A percentile compares a stretch with the other conserved stretches of the same genome.
phyloP scores from a whole-genome alignment of 73 alveolate species.

The Blepharisma japonicum region DNA sequence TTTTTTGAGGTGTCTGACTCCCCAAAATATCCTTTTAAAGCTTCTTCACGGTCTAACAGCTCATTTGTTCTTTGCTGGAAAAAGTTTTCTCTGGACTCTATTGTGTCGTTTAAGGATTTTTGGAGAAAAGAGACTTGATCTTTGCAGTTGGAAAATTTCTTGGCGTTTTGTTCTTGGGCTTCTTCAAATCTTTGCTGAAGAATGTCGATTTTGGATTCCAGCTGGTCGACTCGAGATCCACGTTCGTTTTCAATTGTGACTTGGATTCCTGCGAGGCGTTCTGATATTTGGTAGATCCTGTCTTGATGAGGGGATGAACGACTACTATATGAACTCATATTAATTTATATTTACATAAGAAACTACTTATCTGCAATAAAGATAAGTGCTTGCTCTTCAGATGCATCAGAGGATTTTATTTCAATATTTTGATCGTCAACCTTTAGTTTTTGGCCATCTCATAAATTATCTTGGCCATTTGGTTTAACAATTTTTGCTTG shows the following conservation, averaged over 20 bases:
- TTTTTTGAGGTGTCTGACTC: conserved; percentile 41
- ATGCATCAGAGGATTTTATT: no score
- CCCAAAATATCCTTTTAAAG: conserved; percentile 43
- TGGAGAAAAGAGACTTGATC: conserved; percentile 45
- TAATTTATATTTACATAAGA: no score
- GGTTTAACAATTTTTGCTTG: no score
- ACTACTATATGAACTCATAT: no score
- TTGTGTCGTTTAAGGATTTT: conserved; percentile 42
- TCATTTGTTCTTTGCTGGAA: conserved; percentile 43
- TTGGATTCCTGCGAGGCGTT: neutral
- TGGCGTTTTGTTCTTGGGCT: conserved; percentile 20
- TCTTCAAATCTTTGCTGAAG: neutral
- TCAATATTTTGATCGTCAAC: no score
- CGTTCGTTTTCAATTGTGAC: neutral
- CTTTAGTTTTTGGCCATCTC: no score
- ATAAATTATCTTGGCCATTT: no score
- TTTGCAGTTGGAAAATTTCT: conserved; percentile 21
- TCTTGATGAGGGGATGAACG: neutral
- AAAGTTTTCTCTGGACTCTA: conserved; percentile 34
- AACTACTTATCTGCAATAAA: no score
- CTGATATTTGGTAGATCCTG: conserved; percentile 19
- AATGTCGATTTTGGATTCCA: neutral
- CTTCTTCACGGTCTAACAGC: conserved; percentile 44
- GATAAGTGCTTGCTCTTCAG: no score
- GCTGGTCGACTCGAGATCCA: neutral